Percentiles rank a stretch among this genome's conserved stretches.
Evolutionary conservation across 2,329 filamentous ascomycete genomes (phyloP).

Genomic region (Diaporthe sp.): DNA sequence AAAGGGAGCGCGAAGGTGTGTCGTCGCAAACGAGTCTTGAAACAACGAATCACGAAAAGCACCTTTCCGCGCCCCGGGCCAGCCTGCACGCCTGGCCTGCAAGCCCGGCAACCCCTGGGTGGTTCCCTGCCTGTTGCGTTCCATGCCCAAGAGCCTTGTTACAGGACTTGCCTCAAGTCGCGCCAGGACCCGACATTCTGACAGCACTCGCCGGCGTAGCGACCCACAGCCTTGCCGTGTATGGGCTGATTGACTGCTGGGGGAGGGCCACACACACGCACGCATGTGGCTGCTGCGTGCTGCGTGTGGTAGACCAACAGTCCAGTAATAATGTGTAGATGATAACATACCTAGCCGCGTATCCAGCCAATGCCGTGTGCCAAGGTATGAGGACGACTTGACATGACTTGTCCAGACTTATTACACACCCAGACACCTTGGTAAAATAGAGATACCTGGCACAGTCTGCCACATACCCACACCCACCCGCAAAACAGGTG

Average conservation of each 20-base stretch:
- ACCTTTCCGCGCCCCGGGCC: constrained; percentile 23
- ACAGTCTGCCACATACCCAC: neutral
- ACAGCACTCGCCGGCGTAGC: constrained; percentile 16
- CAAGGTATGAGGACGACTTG: neutral
- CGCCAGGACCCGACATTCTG: constrained; percentile 45
- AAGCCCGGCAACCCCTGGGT: constrained; percentile 30
- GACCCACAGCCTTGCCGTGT: constrained; percentile 8
- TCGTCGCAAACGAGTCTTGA: constrained; percentile 29
- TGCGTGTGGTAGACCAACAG: neutral
- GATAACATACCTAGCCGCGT: neutral
- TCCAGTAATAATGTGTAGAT: neutral
- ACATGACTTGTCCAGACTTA: neutral
- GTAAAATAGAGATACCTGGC: neutral
- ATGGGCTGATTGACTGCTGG: constrained; percentile 1
- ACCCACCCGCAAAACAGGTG: neutral
- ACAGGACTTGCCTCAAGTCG: constrained; percentile 55
- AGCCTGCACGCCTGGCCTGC: constrained; percentile 10
- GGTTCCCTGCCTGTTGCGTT: constrained; percentile 16
- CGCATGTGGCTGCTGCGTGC: neutral
- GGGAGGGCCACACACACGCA: neutral
- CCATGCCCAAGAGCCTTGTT: constrained; percentile 44
- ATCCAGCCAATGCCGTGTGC: neutral
- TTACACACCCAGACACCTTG: neutral
- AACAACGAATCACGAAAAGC: constrained; percentile 36
- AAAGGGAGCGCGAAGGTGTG: too few species aligned